Evolutionary conservation across 2,329 filamentous ascomycete species (phyloP).

Genomic region (Delphinella strobiligena): DNA sequence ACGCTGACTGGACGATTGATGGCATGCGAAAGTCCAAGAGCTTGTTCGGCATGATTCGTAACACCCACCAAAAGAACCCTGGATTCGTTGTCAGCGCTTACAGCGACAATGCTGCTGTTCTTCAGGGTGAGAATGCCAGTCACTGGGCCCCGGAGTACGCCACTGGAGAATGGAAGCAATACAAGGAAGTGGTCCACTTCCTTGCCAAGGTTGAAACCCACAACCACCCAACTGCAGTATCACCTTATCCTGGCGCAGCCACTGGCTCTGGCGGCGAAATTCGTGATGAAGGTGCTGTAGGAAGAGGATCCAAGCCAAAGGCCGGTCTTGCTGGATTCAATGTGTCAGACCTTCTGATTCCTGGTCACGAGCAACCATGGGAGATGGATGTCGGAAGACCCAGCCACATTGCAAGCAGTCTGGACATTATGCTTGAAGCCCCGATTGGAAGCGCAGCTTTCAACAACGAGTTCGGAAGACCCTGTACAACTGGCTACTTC

Average conservation of each 20-base stretch:
- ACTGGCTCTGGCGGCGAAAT: conserved; percentile 95
- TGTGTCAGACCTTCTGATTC: conserved; percentile 88
- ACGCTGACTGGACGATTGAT: conserved; percentile 91
- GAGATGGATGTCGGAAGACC: conserved; percentile 84
- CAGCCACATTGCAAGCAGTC: conserved; percentile 78
- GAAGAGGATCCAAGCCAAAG: conserved; percentile 83
- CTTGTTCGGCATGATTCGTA: conserved; percentile 91
- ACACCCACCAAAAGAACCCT: conserved; percentile 71
- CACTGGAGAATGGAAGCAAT: conserved; percentile 78
- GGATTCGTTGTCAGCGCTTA: conserved; percentile 87
- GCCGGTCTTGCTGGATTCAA: conserved; percentile 86
- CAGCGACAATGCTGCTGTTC: conserved; percentile 93
- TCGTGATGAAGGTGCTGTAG: conserved; percentile 87
- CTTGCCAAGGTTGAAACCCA: conserved; percentile 95
- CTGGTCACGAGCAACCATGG: conserved; percentile 73
- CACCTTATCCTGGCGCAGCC: conserved; percentile 82
- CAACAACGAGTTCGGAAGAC: conserved; percentile 95
- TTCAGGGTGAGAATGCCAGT: conserved; percentile 57
- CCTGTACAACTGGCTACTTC: conserved; percentile 81
- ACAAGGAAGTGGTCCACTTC: conserved; percentile 75
- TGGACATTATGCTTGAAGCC: conserved; percentile 96
- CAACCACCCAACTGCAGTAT: conserved; percentile 94
- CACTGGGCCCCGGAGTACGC: conserved; percentile 82
- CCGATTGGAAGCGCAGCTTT: conserved; percentile 90
- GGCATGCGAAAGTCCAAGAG: conserved; percentile 66